A percentile compares a stretch with the other conserved stretches of the same genome.
phyloP scores from a whole-genome alignment of 768 basidiomycete species.

The Suillus cothurnatus region DNA sequence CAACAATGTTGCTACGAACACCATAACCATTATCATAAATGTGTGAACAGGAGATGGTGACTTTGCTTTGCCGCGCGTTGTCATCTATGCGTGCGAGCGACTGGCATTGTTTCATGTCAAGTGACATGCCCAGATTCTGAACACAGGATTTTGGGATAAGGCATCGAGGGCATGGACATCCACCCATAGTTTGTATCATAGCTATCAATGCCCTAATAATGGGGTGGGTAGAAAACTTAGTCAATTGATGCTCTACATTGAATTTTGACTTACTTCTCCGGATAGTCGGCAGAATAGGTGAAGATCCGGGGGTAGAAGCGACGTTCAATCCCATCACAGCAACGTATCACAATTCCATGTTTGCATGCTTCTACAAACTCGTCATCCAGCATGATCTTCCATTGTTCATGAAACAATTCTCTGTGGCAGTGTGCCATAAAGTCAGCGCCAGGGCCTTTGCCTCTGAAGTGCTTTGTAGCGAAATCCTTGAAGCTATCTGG shows the following conservation, averaged over 20 bases:
- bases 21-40: slow-evolving; percentile 19
- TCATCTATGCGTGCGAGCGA: slow-evolving; percentile 11
- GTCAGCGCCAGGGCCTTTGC: not conserved
- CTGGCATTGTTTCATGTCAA: slow-evolving; percentile 9
- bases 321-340: slow-evolving; percentile 12
- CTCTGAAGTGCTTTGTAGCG: slow-evolving; percentile 3
- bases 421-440: not conserved
- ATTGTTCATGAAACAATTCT: not conserved
- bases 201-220: slow-evolving; percentile 23
- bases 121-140: slow-evolving; percentile 9
- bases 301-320: slow-evolving; percentile 26
- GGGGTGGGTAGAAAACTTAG: not conserved
- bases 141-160: slow-evolving; percentile 17
- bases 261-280: slow-evolving; percentile 33
- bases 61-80: not conserved
- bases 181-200: slow-evolving; percentile 21
- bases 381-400: not conserved
- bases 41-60: slow-evolving; percentile 3
- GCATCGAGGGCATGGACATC: slow-evolving; percentile 33
- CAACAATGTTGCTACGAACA: slow-evolving; percentile 14
- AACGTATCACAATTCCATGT: slow-evolving; percentile 14
- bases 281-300: slow-evolving; percentile 37
- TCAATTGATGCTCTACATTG: fast-evolving
- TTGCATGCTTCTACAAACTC: not conserved
- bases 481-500: slow-evolving; percentile 19